Base-by-base conservation (phyloP, 192 early-diverging fungal species). In the Physocladia obscura region DNA sequence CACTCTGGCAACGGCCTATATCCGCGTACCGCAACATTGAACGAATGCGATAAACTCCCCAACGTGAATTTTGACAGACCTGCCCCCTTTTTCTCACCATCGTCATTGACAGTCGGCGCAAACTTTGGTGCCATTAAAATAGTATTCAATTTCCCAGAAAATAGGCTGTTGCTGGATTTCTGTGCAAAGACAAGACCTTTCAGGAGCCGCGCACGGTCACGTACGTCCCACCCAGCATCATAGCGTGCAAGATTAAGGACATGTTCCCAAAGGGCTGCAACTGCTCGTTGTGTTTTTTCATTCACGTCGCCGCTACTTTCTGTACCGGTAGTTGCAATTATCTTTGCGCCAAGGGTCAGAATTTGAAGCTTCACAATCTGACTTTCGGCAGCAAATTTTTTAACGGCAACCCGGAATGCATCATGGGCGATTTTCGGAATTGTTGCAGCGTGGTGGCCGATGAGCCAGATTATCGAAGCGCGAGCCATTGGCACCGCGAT, bases 171-270 rank as follows among this genome's bases (percentile, higher is more conserved):
- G 24, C 36, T 40, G 57, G 49, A 29, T 49, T 62, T 48, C 35
- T 55, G 21, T 4, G 79, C 59, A 63, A 71, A 69, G n/a, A 87
- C 76, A 19, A 90, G 69, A 11, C 72, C 82, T 47, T 84, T 82
- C 22, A 93, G 75, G 56, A 93, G 84, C 47, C 97, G 77, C 8
- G 92, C 90, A 13, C 94, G 87, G 64, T 99, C 97, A 24, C 97
- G 83, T 2, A 98, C 88, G 70, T 95, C 93, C 63, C 90, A 96
- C 70, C 89, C 82, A 21, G 85, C 75, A 76, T 99, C 97, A 70
- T 89, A 97, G n/a, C 91, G 78, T 1, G 95, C 94, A 62, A 99
- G 76, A 38, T 93, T 88, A 49, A 95, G 86, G 31, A 93, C 71
- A 76, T 95, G 93, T 48, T 88, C 81, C 39, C 89, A 84, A 22